Percentiles rank a stretch among this genome's conserved stretches.
These are phyloP conservation scores for Neurospora tetrasperma DNA, from an alignment of 495 filamentous ascomycete species.

Conservation along the genomic window DNA sequence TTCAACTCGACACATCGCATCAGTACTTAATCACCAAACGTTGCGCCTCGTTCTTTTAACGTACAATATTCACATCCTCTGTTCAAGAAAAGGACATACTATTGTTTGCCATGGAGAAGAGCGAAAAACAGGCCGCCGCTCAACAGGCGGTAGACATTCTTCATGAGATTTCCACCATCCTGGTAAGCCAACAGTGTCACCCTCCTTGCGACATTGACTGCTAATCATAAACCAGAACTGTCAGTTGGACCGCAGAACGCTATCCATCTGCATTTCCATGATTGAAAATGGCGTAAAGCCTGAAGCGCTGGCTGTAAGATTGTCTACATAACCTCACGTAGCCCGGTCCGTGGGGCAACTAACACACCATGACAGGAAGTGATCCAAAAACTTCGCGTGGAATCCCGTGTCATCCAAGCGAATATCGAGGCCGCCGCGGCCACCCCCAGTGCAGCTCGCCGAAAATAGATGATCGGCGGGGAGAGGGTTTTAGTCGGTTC, in stretches of 20 bases:
- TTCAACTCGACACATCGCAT: neutral
- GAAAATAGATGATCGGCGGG: neutral
- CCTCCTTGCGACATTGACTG: neutral
- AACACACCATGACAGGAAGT: neutral
- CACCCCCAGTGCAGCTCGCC: neutral
- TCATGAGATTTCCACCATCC: slow-evolving; percentile 80
- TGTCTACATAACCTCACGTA: neutral
- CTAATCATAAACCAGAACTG: slow-evolving; percentile 56
- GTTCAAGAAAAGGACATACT: neutral
- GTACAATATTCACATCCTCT: neutral
- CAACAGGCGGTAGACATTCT: slow-evolving; percentile 93
- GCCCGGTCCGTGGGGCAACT: neutral
- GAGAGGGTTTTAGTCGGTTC: neutral
- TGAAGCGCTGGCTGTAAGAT: slow-evolving; percentile 80
- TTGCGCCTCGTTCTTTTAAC: neutral
- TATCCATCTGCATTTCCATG: slow-evolving; percentile 89
- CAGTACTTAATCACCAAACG: neutral
- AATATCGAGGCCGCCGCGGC: neutral
- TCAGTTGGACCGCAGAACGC: slow-evolving; percentile 74
- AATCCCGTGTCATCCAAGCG: neutral
- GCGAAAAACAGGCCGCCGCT: slow-evolving; percentile 78
- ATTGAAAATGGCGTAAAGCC: slow-evolving; percentile 97
- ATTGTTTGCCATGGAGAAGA: slow-evolving; percentile 9
- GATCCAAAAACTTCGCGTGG: neutral
- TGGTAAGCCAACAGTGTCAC: slow-evolving; percentile 41